phyloP scores from a whole-genome alignment of 352 stramenopile genomes.

The Globisporangium solare region DNA sequence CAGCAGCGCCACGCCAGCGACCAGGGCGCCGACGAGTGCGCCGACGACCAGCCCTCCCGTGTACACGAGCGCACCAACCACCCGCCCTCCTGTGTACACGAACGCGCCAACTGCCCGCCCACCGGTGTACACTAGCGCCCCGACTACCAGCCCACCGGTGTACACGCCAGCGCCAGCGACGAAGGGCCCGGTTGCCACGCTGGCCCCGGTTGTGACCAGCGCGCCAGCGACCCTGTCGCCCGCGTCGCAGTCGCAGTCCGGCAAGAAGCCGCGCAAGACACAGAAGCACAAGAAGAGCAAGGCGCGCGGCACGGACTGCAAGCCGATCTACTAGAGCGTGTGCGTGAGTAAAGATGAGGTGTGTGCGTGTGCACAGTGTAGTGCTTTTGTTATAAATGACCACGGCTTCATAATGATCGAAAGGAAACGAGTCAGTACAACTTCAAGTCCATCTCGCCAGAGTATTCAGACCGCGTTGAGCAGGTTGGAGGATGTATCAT shows the following conservation, averaged over 20 bases:
- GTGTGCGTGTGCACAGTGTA: conserved; percentile 1
- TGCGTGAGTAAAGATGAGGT: neutral
- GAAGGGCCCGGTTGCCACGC: neutral
- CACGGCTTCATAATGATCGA: neutral
- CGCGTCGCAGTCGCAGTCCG: neutral
- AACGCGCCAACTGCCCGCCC: no score
- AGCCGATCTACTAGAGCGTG: conserved; percentile 14
- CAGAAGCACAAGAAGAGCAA: conserved; percentile 4
- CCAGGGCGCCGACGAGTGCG: no score
- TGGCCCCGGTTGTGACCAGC: conserved; percentile 4
- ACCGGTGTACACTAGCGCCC: neutral
- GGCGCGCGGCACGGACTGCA: conserved; percentile 6
- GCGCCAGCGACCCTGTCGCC: neutral
- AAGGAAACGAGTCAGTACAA: no score
- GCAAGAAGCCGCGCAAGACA: neutral
- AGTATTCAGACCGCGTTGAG: no score
- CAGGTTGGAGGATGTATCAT: no score
- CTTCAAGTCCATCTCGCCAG: no score
- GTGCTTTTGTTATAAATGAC: neutral
- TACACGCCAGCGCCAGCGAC: conserved; percentile 1
- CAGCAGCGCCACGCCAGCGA: no score
- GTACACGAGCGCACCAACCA: no score
- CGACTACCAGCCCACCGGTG: neutral
- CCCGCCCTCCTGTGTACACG: no score
- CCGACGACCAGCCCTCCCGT: no score